A percentile compares a stretch with the other conserved stretches of the same genome.
Conservation (phyloP, 2,329 filamentous ascomycete species). For the Paraphoma sp. region DNA sequence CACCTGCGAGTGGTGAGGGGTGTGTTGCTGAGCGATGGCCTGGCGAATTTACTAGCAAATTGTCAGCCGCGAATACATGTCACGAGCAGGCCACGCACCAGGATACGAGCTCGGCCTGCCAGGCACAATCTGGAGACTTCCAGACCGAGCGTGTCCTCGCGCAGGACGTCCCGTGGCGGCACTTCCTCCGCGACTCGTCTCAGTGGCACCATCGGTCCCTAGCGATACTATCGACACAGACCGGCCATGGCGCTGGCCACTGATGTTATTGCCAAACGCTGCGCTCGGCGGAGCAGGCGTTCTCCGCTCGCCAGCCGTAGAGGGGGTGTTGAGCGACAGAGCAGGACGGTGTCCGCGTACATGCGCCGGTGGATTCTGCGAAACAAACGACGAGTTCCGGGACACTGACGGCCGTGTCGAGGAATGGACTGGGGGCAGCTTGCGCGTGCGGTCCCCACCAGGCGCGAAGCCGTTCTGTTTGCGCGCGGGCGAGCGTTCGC, state of each 20-base stretch:
- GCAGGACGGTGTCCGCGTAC: slow-evolving; percentile 70
- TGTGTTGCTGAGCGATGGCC: slow-evolving; percentile 43
- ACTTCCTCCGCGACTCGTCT: slow-evolving; percentile 34
- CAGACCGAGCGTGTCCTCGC: slow-evolving; percentile 76
- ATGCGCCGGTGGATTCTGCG: slow-evolving; percentile 38
- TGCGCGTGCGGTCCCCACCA: slow-evolving; percentile 47
- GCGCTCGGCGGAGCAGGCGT: slow-evolving; percentile 31
- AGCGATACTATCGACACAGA: slow-evolving; percentile 59
- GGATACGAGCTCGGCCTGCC: slow-evolving; percentile 46
- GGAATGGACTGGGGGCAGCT: slow-evolving; percentile 45
- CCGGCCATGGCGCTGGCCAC: slow-evolving; percentile 49
- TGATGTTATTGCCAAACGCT: slow-evolving; percentile 31
- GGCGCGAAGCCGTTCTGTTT: slow-evolving; percentile 46
- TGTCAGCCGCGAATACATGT: slow-evolving; percentile 21
- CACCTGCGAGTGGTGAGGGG: slow-evolving; percentile 52
- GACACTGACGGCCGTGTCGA: slow-evolving; percentile 45
- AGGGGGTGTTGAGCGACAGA: slow-evolving; percentile 64
- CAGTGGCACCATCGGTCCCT: slow-evolving; percentile 50
- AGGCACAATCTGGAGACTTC: slow-evolving; percentile 78
- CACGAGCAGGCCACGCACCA: slow-evolving; percentile 23
- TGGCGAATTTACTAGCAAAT: slow-evolving; percentile 34
- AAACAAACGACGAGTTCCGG: slow-evolving; percentile 44
- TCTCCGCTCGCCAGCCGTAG: slow-evolving; percentile 31
- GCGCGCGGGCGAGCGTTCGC: slow-evolving; percentile 38
- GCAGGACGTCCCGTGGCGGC: slow-evolving; percentile 53